These are phyloP conservation scores for Phytophthora ohioensis DNA, from an alignment of 352 stramenopile genomes.

Conservation along the genomic window DNA sequence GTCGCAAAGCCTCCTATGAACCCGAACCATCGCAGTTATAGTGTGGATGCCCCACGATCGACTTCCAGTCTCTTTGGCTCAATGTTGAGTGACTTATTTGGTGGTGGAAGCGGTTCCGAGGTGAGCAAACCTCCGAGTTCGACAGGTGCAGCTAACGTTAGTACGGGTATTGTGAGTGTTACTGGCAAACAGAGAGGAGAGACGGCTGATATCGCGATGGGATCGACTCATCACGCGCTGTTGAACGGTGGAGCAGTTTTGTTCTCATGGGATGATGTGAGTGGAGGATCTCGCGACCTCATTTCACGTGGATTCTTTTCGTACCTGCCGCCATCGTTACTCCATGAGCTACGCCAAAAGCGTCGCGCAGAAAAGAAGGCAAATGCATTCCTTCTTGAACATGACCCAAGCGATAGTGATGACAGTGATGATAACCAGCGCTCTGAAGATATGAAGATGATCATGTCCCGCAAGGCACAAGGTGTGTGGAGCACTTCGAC, in stretches of 20 bases:
- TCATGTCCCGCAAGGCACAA: constrained; percentile 53
- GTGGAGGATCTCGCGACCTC: constrained; percentile 64
- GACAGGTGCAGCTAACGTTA: background rate
- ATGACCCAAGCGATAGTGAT: constrained; percentile 33
- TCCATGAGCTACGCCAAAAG: constrained; percentile 50
- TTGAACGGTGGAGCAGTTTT: constrained; percentile 28
- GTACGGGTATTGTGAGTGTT: constrained; percentile 4
- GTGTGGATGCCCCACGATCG: constrained; percentile 55
- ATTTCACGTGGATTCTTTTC: constrained; percentile 77
- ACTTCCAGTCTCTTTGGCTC: constrained; percentile 62
- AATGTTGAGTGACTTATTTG: constrained; percentile 80
- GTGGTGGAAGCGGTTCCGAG: constrained; percentile 24
- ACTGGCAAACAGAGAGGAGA: constrained; percentile 55
- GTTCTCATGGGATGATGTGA: constrained; percentile 79
- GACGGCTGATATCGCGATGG: constrained; percentile 52
- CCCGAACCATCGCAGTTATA: constrained; percentile 54
- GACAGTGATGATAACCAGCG: constrained; percentile 39
- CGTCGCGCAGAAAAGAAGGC: constrained; percentile 37
- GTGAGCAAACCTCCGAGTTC: constrained; percentile 1
- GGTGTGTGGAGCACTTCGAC: constrained; percentile 76
- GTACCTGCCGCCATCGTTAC: constrained; percentile 53
- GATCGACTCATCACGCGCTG: constrained; percentile 49
- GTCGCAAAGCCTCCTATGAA: constrained; percentile 4
- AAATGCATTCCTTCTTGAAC: constrained; percentile 26
- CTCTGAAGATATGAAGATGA: constrained; percentile 41